phyloP scores from a whole-genome alignment of 2,329 filamentous ascomycete genomes.

The Neopestalotiopsis sp. region DNA sequence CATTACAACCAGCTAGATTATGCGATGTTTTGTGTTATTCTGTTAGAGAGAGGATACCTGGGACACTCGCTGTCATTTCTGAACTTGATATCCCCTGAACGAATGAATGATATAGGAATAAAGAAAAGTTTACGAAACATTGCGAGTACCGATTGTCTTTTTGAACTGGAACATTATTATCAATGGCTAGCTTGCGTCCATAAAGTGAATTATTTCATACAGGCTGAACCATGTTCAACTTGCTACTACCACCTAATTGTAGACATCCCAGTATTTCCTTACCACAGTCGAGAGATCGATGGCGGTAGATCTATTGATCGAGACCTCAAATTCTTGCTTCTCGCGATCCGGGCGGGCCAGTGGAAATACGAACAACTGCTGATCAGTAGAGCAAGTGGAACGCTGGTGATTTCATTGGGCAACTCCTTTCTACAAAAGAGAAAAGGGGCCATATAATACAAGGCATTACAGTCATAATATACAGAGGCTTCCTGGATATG shows the following conservation, averaged over 20 bases:
- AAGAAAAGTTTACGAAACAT: conserved; percentile 3
- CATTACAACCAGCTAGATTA: conserved; percentile 4
- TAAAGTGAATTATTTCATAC: too few species aligned
- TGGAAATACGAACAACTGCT: not conserved
- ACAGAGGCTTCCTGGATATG: not conserved
- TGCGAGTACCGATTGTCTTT: not conserved
- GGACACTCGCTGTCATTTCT: conserved; percentile 13
- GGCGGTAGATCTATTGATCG: not conserved
- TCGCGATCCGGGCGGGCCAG: not conserved
- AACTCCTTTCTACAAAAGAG: not conserved
- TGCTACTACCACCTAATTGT: too few species aligned
- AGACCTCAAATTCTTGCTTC: not conserved
- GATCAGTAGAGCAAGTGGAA: not conserved
- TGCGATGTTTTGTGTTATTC: conserved; percentile 12
- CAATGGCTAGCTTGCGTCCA: not conserved
- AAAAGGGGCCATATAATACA: not conserved
- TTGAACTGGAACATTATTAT: not conserved
- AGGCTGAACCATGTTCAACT: too few species aligned
- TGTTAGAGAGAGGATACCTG: conserved; percentile 8
- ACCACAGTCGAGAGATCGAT: not conserved
- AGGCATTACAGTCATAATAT: conserved; percentile 8
- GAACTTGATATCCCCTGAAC: conserved; percentile 12
- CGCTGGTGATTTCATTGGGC: not conserved
- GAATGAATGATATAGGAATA: conserved; percentile 14
- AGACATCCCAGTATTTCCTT: too few species aligned